Base-by-base conservation (phyloP, 345 rosid genomes). In the Populus simonii region DNA sequence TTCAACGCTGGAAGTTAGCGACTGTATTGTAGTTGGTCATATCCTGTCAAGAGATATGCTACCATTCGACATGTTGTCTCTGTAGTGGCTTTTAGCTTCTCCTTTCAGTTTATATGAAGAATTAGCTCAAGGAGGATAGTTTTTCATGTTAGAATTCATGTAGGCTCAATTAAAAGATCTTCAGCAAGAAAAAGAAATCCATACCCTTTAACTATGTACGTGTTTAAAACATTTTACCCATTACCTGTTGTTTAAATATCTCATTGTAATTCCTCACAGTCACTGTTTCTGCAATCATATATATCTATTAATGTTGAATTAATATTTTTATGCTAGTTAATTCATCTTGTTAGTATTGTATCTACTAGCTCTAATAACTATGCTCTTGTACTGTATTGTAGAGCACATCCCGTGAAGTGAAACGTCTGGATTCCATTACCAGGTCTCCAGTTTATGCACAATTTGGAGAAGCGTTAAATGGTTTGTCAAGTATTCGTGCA, bases 401-500 rank as follows among this genome's bases (percentile, higher is more conserved):
- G 98, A 92, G 84, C 36, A 79, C 85, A 12, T 79, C 85, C 43
- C 85, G 85, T 57, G 85, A 83, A 73, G 80, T 83, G 22, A 83
- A 83, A 63, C 85, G 85, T 38, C 74, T 83, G n/a, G 85, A 83
- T 68, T 83, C 85, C 59, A 79, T 83, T 33, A 72, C 83, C 66
- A 79, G 82, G 39, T 83, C 85, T 36, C 85, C 85, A 5, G 78
- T 83, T 69, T 83, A 79, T 76, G 82, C 82, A 55, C 83, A 83
- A 63, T 83, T 83, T 68, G 85, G 85, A 61, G 82, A 79, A 62
- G 83, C 85, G 27, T 51, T 83, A 63, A 79, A 79, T 72, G 85
- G 85, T n/a, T 61, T 83, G 33, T 72, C 82, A 35, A 83, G 82
- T 62, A 83, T 83, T 55, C 85, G 85, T 67, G 97, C 99, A 72